Conservation (phyloP, 176 grass and related monocot genomes). For the Rhipidocladum racemiflorum region DNA sequence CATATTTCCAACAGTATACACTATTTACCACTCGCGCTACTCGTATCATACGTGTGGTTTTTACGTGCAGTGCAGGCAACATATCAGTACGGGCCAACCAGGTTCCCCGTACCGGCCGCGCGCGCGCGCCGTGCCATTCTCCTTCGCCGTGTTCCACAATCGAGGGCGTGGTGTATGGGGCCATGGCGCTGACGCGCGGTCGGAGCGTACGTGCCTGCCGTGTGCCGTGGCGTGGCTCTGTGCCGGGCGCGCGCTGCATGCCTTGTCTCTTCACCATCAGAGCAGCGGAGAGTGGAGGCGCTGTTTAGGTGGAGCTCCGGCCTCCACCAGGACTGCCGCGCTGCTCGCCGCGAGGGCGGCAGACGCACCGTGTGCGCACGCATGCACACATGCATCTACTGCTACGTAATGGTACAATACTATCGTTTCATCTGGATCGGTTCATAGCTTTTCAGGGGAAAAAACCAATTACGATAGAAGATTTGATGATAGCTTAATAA, state of each 20-base stretch:
- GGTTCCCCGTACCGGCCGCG: not conserved
- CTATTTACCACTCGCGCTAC: too few species aligned
- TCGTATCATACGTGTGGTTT: not conserved
- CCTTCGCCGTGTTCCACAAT: not conserved
- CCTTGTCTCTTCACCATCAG: not conserved
- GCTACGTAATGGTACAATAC: too few species aligned
- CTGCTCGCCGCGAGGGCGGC: conserved; percentile 9
- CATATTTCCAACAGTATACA: too few species aligned
- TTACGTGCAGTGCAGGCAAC: not conserved
- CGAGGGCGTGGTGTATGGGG: not conserved
- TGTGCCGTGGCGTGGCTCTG: not conserved
- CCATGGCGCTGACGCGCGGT: not conserved
- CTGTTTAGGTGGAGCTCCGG: not conserved
- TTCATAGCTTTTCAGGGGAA: too few species aligned
- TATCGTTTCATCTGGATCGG: too few species aligned
- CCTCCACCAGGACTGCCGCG: not conserved
- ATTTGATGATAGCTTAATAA: too few species aligned
- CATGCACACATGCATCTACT: not conserved
- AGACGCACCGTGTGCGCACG: not conserved
- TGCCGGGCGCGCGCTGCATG: not conserved
- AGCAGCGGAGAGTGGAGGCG: not conserved
- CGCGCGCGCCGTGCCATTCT: not conserved
- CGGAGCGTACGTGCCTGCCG: not conserved
- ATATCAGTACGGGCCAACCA: not conserved
- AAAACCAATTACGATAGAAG: too few species aligned